Evolutionary conservation across 805 yeast genomes (phyloP), one percentile per base, ranked within the genome.

Genomic region (Lipomyces anomalus): DNA sequence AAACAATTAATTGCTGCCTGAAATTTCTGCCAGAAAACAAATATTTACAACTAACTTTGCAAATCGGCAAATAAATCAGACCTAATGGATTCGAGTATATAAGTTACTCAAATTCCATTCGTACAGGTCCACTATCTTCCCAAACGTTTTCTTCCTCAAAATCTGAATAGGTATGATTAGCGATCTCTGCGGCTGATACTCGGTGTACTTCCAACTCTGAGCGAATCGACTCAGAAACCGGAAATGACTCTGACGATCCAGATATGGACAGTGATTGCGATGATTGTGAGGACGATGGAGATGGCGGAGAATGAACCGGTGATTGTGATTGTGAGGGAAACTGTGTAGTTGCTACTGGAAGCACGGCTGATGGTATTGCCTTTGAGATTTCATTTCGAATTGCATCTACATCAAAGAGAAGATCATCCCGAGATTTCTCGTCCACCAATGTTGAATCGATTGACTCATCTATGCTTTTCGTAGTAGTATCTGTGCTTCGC

Each of bases 331-430:
- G 11, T 9, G 30, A 26, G 11, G 30, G 11, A 13, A 26, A 26
- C 30, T 9, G 13, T 13, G 30, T 26, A 9, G 30, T 26, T 13
- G 9, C 30, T 9, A 26, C 13, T 13, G 30, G 30, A 9, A 13
- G 30, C 30, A 13, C 11, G 11, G 30, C 30, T 13, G 30, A 26
- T 24, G 57, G 55, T 43, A 61, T 63, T 11, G 67, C 53, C 9
- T 54, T 52, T n/a, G 55, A 55, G 13, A 70, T 60, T 35, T 68
- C 73, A 6, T 56, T 40, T 26, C 62, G 47, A 28, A 68, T 59
- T 2, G 71, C 72, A 18, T 63, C 68, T 7, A 69, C 50, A 43
- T 69, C 72, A 47, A 69, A 70, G 40, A 67, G 38, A 3, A 55
- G 44, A 17, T 49, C 52, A n/a, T 68, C 68, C 29, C 65, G 44